Evolutionary conservation across 23 red algal species (phyloP).

Genomic region (Chondrus crispus): DNA sequence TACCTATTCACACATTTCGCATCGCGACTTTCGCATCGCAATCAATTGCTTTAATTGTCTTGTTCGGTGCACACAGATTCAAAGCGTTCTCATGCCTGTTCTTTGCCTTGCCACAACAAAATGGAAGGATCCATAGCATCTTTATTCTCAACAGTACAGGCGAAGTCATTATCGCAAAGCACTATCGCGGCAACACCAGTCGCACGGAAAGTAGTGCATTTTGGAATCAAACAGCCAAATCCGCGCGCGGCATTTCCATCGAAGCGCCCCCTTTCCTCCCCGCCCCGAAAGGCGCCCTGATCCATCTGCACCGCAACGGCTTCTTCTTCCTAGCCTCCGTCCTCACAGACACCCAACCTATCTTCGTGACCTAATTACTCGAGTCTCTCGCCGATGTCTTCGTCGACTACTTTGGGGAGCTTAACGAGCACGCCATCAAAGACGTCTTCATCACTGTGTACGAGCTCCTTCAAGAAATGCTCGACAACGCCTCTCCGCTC

Average conservation of each 20-base stretch:
- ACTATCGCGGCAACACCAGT: conserved; percentile 62
- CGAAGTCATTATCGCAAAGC: conserved; percentile 94
- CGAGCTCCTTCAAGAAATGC: conserved; percentile 91
- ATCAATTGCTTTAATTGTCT: too few relatives aligned
- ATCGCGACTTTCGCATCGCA: too few relatives aligned
- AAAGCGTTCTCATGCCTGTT: too few relatives aligned
- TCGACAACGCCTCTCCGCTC: conserved; percentile 76
- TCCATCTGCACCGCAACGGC: conserved; percentile 68
- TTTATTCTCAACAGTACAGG: conserved; percentile 65
- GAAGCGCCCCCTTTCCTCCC: conserved; percentile 59
- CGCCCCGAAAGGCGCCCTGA: conserved; percentile 52
- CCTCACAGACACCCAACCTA: conserved; percentile 40
- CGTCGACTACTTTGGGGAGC: conserved; percentile 85
- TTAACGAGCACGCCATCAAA: conserved; percentile 91
- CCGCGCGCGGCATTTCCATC: conserved; percentile 6
- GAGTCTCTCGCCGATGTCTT: conserved; percentile 53
- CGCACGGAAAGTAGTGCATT: conserved; percentile 59
- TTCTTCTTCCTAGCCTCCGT: conserved; percentile 73
- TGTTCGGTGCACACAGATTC: too few relatives aligned
- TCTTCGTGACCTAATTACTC: conserved; percentile 71
- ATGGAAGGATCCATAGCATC: conserved; percentile 74
- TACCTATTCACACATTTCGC: too few relatives aligned
- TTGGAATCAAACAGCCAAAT: conserved; percentile 37
- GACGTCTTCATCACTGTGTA: conserved; percentile 96
- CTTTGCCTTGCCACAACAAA: too few relatives aligned